Conservation (phyloP, 1,139 yeast species). For the Lodderomyces margitis region DNA sequence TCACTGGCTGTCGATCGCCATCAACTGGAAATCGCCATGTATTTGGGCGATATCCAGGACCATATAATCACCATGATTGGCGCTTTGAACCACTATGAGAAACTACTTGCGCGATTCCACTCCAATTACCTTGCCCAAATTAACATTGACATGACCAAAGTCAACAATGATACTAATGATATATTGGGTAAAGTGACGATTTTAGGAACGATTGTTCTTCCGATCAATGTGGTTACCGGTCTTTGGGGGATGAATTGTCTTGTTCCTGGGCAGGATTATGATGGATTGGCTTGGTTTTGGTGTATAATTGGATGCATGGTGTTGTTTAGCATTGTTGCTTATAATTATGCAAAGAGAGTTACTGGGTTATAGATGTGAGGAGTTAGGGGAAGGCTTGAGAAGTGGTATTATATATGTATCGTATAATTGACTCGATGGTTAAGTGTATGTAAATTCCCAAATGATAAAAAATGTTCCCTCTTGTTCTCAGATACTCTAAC, state of each 20-base stretch:
- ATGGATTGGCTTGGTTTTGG: constrained; percentile 80
- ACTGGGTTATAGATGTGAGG: constrained; percentile 33
- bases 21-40: constrained; percentile 65
- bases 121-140: constrained; percentile 95
- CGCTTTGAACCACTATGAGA: constrained; percentile 89
- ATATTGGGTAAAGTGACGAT: constrained; percentile 91
- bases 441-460: too few relatives aligned
- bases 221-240: constrained; percentile 92
- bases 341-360: constrained; percentile 41
- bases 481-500: too few relatives aligned
- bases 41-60: constrained; percentile 82
- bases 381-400: background rate
- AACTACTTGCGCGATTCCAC: constrained; percentile 87
- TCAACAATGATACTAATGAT: constrained; percentile 96
- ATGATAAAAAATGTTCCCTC: too few relatives aligned
- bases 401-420: background rate
- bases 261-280: constrained; percentile 87
- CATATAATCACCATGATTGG: constrained; percentile 95
- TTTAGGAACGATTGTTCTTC: constrained; percentile 90
- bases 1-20: background rate
- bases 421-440: background rate
- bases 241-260: constrained; percentile 98
- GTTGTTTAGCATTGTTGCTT: constrained; percentile 39
- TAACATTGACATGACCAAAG: constrained; percentile 95
- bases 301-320: constrained; percentile 34